phyloP scores from a whole-genome alignment of 805 yeast species.

The Novakomyces olei region DNA sequence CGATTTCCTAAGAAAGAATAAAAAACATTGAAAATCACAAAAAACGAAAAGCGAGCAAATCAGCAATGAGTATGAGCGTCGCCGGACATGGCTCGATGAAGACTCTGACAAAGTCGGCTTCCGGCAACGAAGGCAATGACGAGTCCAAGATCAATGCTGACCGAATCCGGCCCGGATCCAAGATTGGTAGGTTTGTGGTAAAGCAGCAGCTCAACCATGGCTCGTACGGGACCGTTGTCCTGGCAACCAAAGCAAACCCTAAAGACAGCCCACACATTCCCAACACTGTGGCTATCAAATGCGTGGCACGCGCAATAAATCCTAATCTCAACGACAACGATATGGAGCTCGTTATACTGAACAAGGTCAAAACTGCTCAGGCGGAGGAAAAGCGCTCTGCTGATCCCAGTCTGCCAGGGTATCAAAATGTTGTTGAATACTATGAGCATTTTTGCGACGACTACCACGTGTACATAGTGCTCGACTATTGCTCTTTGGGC shows the following conservation, averaged over 20 bases:
- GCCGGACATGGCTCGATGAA: too few species aligned
- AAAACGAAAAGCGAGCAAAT: too few species aligned
- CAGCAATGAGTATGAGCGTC: too few species aligned
- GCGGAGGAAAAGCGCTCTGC: conserved; percentile 8
- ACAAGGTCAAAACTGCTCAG: conserved; percentile 10
- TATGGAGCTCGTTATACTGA: not conserved
- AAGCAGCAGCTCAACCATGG: conserved; percentile 46
- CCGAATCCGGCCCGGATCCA: too few species aligned
- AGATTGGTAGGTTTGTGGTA: conserved; percentile 31
- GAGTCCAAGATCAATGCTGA: too few species aligned
- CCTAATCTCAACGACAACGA: not conserved
- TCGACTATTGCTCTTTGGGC: conserved; percentile 73
- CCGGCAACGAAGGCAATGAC: too few species aligned
- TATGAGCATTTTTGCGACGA: conserved; percentile 47
- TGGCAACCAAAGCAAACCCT: conserved; percentile 14
- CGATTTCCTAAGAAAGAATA: too few species aligned
- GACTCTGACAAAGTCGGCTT: too few species aligned
- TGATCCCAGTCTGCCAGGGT: conserved; percentile 15
- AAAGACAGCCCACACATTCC: too few species aligned
- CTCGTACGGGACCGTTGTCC: conserved; percentile 75
- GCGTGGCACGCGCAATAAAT: conserved; percentile 26
- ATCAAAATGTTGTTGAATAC: conserved; percentile 53
- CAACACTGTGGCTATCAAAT: conserved; percentile 58
- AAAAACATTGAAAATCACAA: too few species aligned
- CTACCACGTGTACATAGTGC: conserved; percentile 34